phyloP scores from a whole-genome alignment of 208 protist genomes.

The Balamuthia mandrillaris region DNA sequence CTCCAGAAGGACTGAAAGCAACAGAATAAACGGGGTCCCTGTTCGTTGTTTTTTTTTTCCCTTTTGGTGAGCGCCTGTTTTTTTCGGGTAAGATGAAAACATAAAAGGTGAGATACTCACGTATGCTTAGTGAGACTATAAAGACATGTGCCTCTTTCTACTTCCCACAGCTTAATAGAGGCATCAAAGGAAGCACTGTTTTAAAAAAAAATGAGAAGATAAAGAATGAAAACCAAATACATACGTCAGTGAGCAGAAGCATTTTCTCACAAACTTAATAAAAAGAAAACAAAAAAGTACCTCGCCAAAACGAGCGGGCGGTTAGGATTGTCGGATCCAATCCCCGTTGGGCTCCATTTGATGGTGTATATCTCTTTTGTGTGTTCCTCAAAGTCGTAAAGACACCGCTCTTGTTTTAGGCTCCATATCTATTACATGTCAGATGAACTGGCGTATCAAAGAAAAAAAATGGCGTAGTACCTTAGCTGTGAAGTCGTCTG shows the following conservation, averaged over 20 bases:
- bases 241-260: neutral
- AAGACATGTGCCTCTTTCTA: slow-evolving; percentile 52
- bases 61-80: neutral
- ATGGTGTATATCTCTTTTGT: slow-evolving; percentile 79
- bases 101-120: slow-evolving; percentile 17
- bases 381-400: slow-evolving; percentile 65
- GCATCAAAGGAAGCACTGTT: slow-evolving; percentile 70
- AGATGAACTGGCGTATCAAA: neutral
- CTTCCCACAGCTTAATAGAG: slow-evolving; percentile 75
- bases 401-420: slow-evolving; percentile 44
- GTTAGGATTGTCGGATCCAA: slow-evolving; percentile 59
- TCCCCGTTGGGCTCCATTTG: slow-evolving; percentile 64
- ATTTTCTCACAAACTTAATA: neutral
- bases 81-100: neutral
- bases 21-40: slow-evolving; percentile 77
- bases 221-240: neutral
- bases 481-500: slow-evolving; percentile 82
- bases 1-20: slow-evolving; percentile 73
- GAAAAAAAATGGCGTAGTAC: slow-evolving; percentile 21
- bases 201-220: neutral
- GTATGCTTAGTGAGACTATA: slow-evolving; percentile 64
- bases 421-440: slow-evolving; percentile 53
- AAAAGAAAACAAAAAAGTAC: neutral
- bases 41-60: neutral
- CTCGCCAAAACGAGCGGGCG: slow-evolving; percentile 62